phyloP scores from a whole-genome alignment of 306 rosid genomes.

The Casuarina glauca region DNA sequence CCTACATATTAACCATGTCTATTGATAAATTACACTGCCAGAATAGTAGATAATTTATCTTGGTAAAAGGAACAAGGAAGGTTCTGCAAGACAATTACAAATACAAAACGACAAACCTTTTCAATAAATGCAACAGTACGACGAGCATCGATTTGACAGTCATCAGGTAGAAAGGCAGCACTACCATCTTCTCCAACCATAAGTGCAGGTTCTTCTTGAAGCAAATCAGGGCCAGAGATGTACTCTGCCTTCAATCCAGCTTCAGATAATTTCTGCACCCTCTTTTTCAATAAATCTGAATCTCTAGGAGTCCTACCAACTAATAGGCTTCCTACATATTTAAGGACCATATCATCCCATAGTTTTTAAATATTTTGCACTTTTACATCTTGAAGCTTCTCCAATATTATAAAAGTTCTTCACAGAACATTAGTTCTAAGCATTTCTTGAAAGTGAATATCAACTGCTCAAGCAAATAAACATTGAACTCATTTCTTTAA shows the following conservation, averaged over 20 bases:
- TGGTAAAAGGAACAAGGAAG: conserved; percentile 3
- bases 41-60: conserved; percentile 3
- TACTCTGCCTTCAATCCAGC: conserved; percentile 76
- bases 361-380: neutral
- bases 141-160: conserved; percentile 85
- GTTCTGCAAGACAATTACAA: conserved; percentile 2
- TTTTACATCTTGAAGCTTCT: conserved; percentile 1
- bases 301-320: conserved; percentile 66
- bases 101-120: conserved; percentile 45
- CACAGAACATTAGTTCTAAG: neutral
- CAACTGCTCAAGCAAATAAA: neutral
- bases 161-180: conserved; percentile 82
- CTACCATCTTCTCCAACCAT: conserved; percentile 53
- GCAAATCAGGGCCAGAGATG: conserved; percentile 59
- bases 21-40: conserved; percentile 12
- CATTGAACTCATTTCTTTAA: neutral
- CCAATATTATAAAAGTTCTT: conserved; percentile 10
- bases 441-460: conserved; percentile 4
- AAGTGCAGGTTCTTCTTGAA: conserved; percentile 67
- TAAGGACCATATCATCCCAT: conserved; percentile 10
- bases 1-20: conserved; percentile 42
- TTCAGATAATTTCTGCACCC: conserved; percentile 56
- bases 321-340: conserved; percentile 68
- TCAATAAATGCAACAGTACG: conserved; percentile 55
- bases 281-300: conserved; percentile 51